phyloP scores from a whole-genome alignment of 805 yeast genomes.

The Candida incommunis region DNA sequence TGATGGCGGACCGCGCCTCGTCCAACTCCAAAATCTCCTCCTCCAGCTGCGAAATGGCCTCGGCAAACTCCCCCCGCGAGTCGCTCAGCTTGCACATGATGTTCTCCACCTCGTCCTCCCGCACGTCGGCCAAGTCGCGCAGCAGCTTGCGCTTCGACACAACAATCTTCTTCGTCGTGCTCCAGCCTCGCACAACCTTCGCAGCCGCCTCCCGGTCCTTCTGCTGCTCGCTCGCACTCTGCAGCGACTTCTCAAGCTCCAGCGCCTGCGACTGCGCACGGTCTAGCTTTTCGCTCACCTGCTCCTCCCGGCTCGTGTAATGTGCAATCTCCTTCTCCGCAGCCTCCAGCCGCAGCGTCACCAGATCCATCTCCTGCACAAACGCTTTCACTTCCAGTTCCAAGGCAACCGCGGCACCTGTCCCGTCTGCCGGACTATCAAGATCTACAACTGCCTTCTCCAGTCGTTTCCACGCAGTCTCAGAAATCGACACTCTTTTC shows the following conservation, averaged over 20 bases:
- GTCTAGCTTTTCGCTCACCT: constrained; percentile 6
- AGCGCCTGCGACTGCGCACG: constrained; percentile 6
- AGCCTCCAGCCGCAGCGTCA: constrained; percentile 13
- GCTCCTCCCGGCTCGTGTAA: constrained; percentile 10
- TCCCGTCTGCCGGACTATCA: too few species aligned
- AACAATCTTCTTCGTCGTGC: neutral
- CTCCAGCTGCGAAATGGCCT: constrained; percentile 8
- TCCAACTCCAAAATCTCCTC: constrained; percentile 15
- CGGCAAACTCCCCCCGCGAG: constrained; percentile 11
- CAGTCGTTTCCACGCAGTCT: neutral
- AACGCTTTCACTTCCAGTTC: neutral
- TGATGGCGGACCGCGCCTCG: constrained; percentile 6
- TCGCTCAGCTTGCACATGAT: constrained; percentile 11
- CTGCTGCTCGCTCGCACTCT: constrained; percentile 7
- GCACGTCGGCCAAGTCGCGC: constrained; percentile 4
- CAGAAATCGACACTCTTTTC: neutral
- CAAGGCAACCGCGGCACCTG: neutral
- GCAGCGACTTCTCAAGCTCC: constrained; percentile 12
- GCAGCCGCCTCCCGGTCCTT: constrained; percentile 1
- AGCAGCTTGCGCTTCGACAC: constrained; percentile 2
- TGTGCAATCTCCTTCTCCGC: constrained; percentile 9
- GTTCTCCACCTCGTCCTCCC: neutral
- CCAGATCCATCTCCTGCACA: constrained; percentile 1
- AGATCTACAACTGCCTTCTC: neutral
- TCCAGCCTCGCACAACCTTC: neutral